Evolutionary conservation across 1,139 yeast species (phyloP).

Genomic region (Hyphopichia khmerensis): DNA sequence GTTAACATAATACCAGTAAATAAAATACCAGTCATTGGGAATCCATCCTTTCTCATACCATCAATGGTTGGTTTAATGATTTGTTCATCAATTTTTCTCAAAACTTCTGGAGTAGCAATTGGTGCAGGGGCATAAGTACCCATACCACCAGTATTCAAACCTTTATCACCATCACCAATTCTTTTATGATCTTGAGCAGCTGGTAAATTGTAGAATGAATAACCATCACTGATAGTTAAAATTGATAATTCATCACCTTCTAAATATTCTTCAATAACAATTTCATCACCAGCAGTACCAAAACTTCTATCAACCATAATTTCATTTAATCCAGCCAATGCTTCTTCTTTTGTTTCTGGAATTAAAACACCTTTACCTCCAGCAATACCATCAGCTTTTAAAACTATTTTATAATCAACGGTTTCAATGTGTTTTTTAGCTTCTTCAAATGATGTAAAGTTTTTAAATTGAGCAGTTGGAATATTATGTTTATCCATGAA

Average conservation of each 20-base stretch:
- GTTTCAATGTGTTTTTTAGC: constrained; percentile 71
- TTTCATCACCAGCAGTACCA: constrained; percentile 93
- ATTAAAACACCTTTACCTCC: constrained; percentile 98
- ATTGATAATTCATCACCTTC: constrained; percentile 97
- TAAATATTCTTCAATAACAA: constrained; percentile 92
- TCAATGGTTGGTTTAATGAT: constrained; percentile 89
- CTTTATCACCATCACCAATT: constrained; percentile 88
- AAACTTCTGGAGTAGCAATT: constrained; percentile 68
- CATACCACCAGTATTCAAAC: constrained; percentile 99
- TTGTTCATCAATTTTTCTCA: constrained; percentile 65
- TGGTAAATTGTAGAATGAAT: constrained; percentile 86
- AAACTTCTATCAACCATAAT: constrained; percentile 89
- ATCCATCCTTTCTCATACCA: constrained; percentile 95
- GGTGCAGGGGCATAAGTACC: constrained; percentile 99
- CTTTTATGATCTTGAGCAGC: constrained; percentile 99
- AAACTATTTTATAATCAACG: constrained; percentile 76
- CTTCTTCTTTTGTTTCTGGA: constrained; percentile 83
- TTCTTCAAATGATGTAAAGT: constrained; percentile 71
- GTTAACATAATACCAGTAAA: constrained; percentile 97
- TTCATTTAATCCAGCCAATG: constrained; percentile 76
- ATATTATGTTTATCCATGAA: constrained; percentile 90
- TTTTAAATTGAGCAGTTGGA: constrained; percentile 89
- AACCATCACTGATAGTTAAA: constrained; percentile 91
- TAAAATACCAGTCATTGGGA: constrained; percentile 92
- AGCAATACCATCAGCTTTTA: constrained; percentile 97